Base-by-base conservation (phyloP, 352 stramenopile genomes). In the Phytopythium litorale region DNA sequence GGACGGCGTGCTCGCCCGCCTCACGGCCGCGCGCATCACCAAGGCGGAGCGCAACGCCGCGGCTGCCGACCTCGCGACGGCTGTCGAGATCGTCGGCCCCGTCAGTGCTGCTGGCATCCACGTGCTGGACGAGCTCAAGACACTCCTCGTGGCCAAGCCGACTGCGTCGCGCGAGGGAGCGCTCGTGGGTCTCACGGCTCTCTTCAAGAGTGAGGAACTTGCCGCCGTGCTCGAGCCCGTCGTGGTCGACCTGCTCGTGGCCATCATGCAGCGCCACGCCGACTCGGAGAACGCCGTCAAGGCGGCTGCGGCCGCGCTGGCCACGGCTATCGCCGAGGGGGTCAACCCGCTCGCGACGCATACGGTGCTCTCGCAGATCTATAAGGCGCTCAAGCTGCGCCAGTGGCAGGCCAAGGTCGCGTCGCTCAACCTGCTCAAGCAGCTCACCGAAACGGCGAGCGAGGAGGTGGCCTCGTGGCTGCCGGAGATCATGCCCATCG, bases 401-500 rank as follows among this genome's bases (percentile, higher is more conserved):
- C 65, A 82, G 52, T 98, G 91, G 91, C 86, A 95, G 63, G 91
- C 89, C 55, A 98, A 98, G 65, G 76, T 88, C 0, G 83, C 76
- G 21, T 78, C 87, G 16, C 68, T 98, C 28, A 85, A 96, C 57
- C 65, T 93, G 37, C 69, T 98, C 3, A 76, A 78, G 49, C 75
- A 87, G 52, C 87, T 96, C 12, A 89, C 87, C 33, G 73, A 72
- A 21, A 78, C 68, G 33, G 81, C 87, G 11, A 77, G 85, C 3
- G 63, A 73, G 32, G 85, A 97, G 56, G 83, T 96, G 13, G 86
- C 79, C 23, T 76, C 78, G 35, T 80, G 93, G 54, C 72, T 98
- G 33, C 90, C 91, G 4, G 90, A 94, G 65, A 83, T 98, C 63
- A 95, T 98, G 64, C 94, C 94, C 0, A 81, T 84, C 19, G 73